Evolutionary conservation across 176 grass and related monocot species (phyloP).

Genomic region (Areca catechu): DNA sequence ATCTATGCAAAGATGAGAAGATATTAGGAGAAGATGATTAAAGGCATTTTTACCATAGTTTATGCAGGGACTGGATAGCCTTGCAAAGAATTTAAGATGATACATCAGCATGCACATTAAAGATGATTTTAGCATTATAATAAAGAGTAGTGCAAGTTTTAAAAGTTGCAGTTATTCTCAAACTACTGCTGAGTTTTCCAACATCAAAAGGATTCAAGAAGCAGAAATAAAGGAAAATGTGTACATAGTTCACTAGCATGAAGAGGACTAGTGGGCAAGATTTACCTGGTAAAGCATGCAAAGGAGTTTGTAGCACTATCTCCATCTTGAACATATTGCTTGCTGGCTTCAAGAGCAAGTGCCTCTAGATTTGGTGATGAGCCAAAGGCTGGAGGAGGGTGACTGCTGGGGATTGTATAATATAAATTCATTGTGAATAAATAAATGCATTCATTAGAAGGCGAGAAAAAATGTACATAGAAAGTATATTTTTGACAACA

Average conservation of each 20-base stretch:
- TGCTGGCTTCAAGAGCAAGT: conserved; percentile 12
- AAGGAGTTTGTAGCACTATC: conserved; percentile 6
- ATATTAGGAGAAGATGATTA: not conserved
- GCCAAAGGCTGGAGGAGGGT: conserved; percentile 11
- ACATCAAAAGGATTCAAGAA: not conserved
- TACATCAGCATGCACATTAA: not conserved
- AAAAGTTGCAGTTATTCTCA: not conserved
- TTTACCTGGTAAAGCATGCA: conserved; percentile 15
- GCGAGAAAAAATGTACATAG: too few species aligned
- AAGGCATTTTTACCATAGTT: not conserved
- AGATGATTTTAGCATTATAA: conserved; percentile 1
- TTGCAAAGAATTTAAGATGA: not conserved
- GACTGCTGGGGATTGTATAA: conserved; percentile 12
- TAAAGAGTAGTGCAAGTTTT: not conserved
- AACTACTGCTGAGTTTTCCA: not conserved
- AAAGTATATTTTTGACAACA: not conserved
- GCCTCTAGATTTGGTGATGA: conserved; percentile 15
- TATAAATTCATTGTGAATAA: not conserved
- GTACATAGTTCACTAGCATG: too few species aligned
- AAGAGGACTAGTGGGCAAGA: not conserved
- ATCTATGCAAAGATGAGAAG: too few species aligned
- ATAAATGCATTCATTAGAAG: too few species aligned
- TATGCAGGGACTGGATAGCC: not conserved
- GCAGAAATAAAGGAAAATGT: not conserved
- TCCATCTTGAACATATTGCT: conserved; percentile 15